Base-by-base conservation (phyloP, 2,329 filamentous ascomycete species). In the Cladophialophora psammophila region DNA sequence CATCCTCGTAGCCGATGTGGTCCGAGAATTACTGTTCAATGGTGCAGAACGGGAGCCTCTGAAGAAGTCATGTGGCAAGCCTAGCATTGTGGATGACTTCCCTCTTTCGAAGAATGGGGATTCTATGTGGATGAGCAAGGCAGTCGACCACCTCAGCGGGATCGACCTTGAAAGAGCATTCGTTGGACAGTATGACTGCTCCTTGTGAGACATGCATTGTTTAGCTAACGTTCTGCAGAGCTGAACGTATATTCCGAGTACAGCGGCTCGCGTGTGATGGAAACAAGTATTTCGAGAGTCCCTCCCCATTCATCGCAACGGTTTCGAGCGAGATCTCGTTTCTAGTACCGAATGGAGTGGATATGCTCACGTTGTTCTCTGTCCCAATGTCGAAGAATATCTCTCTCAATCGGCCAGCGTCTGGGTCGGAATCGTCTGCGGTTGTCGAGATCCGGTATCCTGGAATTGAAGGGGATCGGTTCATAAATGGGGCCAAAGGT, bases 1-100 rank as follows among this genome's bases (percentile, higher is more conserved):
- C 9, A 57, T 72, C 5, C 31, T 72, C 32, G 63, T 69, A n/a
- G 69, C 70, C n/a, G 66, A 72, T 58, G 59, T 67, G 36, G 40
- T 72, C 32, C 55, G 70, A 52, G 60, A 66, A n/a, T 42, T 72
- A 10, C 50, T 65, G 12, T 53, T 38, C 32, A 67, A 56, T 31
- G 64, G 65, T 7, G 36, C 42, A 13, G 57, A 61, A 36, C 20
- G 45, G 38, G 57, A 20, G n/a, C 26, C 42, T 34, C 66, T 70
- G 15, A 60, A 54, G 53, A 60, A 42, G 12, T 52, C 35, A 32
- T 38, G 31, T 18, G 40, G 31, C 13, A 34, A 26, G 8, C 38
- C 8, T 10, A 60, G 40, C 13, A 52, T 62, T 34, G 40, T 68
- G 35, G 48, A 65, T 13, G 15, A 56, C 5, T 55, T 70, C 7